A percentile compares a stretch with the other conserved stretches of the same genome.
Conservation (phyloP, 2,329 filamentous ascomycete species). For the Rutstroemia sp. region DNA sequence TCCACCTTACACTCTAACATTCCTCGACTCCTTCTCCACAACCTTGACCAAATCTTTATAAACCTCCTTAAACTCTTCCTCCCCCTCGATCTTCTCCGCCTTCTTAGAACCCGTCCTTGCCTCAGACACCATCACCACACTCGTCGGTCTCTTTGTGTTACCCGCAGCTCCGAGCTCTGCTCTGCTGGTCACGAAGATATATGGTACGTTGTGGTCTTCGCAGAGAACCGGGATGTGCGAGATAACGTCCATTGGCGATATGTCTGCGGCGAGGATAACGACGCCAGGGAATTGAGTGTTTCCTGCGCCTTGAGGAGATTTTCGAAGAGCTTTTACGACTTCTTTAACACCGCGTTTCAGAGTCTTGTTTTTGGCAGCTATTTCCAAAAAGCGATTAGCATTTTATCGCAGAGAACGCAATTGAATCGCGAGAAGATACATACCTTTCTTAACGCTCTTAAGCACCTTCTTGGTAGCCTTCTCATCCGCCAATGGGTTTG, state of each 20-base stretch:
- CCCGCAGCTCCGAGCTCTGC: constrained; percentile 91
- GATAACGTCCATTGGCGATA: constrained; percentile 98
- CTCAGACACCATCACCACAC: constrained; percentile 82
- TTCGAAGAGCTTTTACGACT: constrained; percentile 96
- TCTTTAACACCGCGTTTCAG: constrained; percentile 98
- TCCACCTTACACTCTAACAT: constrained; percentile 30
- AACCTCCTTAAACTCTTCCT: constrained; percentile 54
- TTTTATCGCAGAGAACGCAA: neutral
- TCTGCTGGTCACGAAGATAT: constrained; percentile 88
- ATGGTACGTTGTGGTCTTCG: constrained; percentile 96
- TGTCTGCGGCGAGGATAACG: constrained; percentile 91
- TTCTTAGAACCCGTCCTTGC: constrained; percentile 37
- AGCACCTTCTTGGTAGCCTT: constrained; percentile 64
- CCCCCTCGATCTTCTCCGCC: constrained; percentile 37
- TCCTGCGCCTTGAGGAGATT: constrained; percentile 67
- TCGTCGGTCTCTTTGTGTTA: constrained; percentile 92
- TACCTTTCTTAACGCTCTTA: constrained; percentile 55
- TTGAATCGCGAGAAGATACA: constrained; percentile 11
- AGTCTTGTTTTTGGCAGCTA: constrained; percentile 90
- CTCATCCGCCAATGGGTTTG: constrained; percentile 71
- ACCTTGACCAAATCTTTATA: constrained; percentile 61
- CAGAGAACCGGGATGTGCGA: constrained; percentile 95
- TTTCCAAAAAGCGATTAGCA: neutral
- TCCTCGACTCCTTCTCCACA: constrained; percentile 56
- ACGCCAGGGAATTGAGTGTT: constrained; percentile 60